phyloP scores from a whole-genome alignment of 2,329 filamentous ascomycete species.

The Huntiella savannae region DNA sequence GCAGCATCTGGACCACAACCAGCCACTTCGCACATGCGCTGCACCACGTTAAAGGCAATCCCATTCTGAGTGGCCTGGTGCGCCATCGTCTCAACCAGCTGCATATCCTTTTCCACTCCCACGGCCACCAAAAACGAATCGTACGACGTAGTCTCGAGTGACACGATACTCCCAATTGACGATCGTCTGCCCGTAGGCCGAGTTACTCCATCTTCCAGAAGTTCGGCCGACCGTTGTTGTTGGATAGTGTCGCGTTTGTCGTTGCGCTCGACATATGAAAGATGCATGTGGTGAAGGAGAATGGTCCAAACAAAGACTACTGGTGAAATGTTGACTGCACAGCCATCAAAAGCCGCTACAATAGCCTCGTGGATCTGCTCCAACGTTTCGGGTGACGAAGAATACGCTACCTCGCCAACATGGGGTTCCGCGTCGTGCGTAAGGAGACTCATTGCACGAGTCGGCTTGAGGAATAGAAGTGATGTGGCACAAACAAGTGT shows the following conservation, averaged over 20 bases:
- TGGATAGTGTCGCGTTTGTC: slow-evolving; percentile 39
- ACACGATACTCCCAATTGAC: slow-evolving; percentile 42
- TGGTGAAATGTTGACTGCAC: slow-evolving; percentile 46
- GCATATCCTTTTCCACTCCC: slow-evolving; percentile 31
- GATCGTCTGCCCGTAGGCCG: slow-evolving; percentile 30
- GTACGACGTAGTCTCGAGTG: slow-evolving; percentile 39
- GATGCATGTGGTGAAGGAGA: slow-evolving; percentile 50
- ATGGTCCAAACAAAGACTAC: slow-evolving; percentile 68
- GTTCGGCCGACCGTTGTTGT: slow-evolving; percentile 38
- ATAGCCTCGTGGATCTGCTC: slow-evolving; percentile 56
- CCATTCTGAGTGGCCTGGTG: slow-evolving; percentile 28
- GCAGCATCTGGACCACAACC: slow-evolving; percentile 27
- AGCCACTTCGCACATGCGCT: slow-evolving; percentile 28
- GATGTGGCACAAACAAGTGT: slow-evolving; percentile 52
- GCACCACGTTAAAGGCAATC: slow-evolving; percentile 33
- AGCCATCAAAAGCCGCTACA: slow-evolving; percentile 34
- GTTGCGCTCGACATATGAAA: slow-evolving; percentile 40
- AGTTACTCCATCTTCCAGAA: slow-evolving; percentile 26
- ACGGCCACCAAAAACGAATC: slow-evolving; percentile 36
- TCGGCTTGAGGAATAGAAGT: slow-evolving; percentile 50
- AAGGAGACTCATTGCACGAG: slow-evolving; percentile 35
- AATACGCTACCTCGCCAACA: slow-evolving; percentile 30
- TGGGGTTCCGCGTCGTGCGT: slow-evolving; percentile 29
- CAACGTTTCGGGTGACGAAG: slow-evolving; percentile 51
- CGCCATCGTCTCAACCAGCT: slow-evolving; percentile 32